Base-by-base conservation (phyloP, 2,329 filamentous ascomycete genomes). In the Claviceps digitariae region DNA sequence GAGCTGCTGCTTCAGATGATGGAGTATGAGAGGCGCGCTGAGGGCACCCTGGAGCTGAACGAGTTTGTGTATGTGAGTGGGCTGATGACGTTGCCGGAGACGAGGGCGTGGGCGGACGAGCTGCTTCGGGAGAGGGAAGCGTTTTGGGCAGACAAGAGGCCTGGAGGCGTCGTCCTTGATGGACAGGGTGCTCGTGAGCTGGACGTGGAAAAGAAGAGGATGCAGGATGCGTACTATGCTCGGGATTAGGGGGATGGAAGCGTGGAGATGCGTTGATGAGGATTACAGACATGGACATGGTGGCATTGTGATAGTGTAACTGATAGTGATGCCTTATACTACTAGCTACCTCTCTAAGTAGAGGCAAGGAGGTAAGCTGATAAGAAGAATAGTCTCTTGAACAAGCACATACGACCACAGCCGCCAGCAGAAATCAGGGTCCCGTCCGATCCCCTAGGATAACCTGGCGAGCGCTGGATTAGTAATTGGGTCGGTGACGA, bases 1-100 rank as follows among this genome's bases (percentile, higher is more conserved):
- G 93, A 98, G 72, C 74, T 98, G 59, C 71, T 98, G 56, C 72
- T 95, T 64, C 93, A 98, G 73, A 96, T 96, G 87, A 74, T 95
- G 31, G 93, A 98, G 69, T 98, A 98, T 64, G 93, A 98, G 78
- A 84, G 86, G 62, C 72, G 76, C 13, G 75, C 81, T 50, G 70
- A 82, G 53, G 80, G 81, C 29, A 70, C 72, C 57, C 67, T 89
- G 41, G 89, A 97, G 67, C 72, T 98, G 50, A 81, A 85, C 51
- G 93, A 98, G 72, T 97, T 98, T 61, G 79, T 82, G 0, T 84
- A 86, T 64, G 93, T 96, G 2, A 80, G 86, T 9, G 76, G 73
- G 48, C 81, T 79, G 61, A 84, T 97, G 59, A 75, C 77, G 52
- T 74, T 94, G 58, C 79, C 82, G 0, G 91, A 95, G 72, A 86